phyloP scores from a whole-genome alignment of 2,329 filamentous ascomycete genomes.

The Fusarium papillatum region DNA sequence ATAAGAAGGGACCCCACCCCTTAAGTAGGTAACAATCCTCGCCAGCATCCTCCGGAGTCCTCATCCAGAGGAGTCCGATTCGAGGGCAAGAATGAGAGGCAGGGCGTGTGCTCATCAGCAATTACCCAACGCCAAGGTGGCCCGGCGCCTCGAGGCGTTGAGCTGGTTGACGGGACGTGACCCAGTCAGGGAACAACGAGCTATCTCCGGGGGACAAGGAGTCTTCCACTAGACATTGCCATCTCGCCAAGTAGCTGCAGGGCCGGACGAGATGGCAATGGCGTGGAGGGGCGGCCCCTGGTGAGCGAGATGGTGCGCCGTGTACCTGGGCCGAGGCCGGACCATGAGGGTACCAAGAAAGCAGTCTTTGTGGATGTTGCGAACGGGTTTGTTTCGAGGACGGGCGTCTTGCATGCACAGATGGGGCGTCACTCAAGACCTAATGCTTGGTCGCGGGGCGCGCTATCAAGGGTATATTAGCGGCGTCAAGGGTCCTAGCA shows the following conservation, averaged over 20 bases:
- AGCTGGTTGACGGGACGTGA: constrained; percentile 23
- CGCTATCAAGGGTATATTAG: constrained; percentile 38
- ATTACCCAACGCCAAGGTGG: constrained; percentile 42
- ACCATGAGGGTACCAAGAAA: constrained; percentile 29
- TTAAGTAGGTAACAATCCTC: constrained; percentile 44
- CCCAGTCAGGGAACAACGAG: constrained; percentile 45
- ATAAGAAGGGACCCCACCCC: constrained; percentile 41
- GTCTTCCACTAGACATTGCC: constrained; percentile 40
- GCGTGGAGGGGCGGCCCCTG: constrained; percentile 26
- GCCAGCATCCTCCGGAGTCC: constrained; percentile 29
- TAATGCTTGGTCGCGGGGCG: constrained; percentile 37
- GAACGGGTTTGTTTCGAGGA: constrained; percentile 38
- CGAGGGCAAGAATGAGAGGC: constrained; percentile 13
- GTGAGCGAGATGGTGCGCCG: constrained; percentile 31
- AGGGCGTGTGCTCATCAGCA: constrained; percentile 43
- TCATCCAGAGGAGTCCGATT: constrained; percentile 32
- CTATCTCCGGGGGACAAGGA: constrained; percentile 42
- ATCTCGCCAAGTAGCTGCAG: constrained; percentile 43
- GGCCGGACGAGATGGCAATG: constrained; percentile 29
- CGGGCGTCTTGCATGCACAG: constrained; percentile 45
- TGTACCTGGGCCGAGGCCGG: constrained; percentile 45
- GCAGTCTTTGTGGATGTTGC: constrained; percentile 32
- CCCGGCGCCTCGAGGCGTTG: constrained; percentile 31
- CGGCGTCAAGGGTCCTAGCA: constrained; percentile 27
- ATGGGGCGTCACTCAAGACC: constrained; percentile 39